Base-by-base conservation (phyloP, 1,284 basidiomycete species). In the Trichosporon asahii region DNA sequence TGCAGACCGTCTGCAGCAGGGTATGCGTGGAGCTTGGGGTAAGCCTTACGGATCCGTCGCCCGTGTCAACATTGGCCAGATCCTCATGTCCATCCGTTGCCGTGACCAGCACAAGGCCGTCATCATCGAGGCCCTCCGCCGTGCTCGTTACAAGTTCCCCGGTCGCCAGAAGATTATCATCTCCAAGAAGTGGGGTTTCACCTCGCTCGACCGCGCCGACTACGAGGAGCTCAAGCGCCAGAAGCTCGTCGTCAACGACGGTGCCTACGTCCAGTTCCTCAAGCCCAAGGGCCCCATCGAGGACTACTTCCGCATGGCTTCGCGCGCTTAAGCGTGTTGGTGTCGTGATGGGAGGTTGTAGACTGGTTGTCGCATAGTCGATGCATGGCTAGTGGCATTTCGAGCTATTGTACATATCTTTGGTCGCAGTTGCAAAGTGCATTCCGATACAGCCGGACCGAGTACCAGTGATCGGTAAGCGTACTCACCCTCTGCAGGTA, bases 21-120 rank as follows among this genome's bases (percentile, higher is more conserved):
- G 96, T 86, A 98, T 99, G 96, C 94, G 96, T 87, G 96, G 96
- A 79, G 96, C 96, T 73, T 99, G 95, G 95, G 96, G 96, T 80
- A 98, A 98, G 88, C 95, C 96, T 66, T 98, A 97, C 85, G 96
- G 95, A 70, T 79, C 73, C 68, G 80, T 83, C 72, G 80, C 81
- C 68, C 81, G 81, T 76, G 80, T 82, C 78, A 81, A 82, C 80
- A 81, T 81, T 79, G 96, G 96, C 75, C 95, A 98, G 87, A 90
- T 98, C 84, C 93, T 98, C 84, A 89, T 98, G 74, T 97, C 94
- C 74, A 91, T 98, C 85, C 93, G 96, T 72, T 92, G 90, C 86
- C 95, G 95, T 86, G 96, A 98, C 83, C 78, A 81, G 76, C 95
- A 95, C 86, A 89, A 91, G 68, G 85, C 90, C 64, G 92, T 97